Evolutionary conservation across 495 filamentous ascomycete genomes (phyloP).

Genomic region (Xylaria flabelliformis): DNA sequence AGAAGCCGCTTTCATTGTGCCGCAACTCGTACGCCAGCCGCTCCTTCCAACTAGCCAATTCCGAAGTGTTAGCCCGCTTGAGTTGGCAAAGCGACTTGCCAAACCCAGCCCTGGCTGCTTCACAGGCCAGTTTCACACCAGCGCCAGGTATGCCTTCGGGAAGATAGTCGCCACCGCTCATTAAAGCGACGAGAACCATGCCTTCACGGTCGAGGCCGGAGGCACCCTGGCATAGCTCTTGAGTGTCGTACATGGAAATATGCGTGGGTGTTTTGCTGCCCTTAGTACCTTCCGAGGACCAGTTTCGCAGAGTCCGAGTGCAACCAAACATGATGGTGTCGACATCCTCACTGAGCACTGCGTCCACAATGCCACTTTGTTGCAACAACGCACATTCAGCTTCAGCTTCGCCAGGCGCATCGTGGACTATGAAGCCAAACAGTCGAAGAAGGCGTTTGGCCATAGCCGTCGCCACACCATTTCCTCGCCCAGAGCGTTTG

Average conservation of each 20-base stretch:
- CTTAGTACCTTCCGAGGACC: conserved; percentile 73
- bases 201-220: conserved; percentile 76
- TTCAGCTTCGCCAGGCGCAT: conserved; percentile 94
- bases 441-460: conserved; percentile 81
- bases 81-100: conserved; percentile 75
- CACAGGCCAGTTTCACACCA: conserved; percentile 84
- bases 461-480: conserved; percentile 61
- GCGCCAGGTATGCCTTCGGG: conserved; percentile 88
- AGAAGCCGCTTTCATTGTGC: conserved; percentile 85
- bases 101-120: conserved; percentile 89
- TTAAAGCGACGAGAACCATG: conserved; percentile 93
- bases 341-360: conserved; percentile 95
- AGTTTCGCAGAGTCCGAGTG: conserved; percentile 76
- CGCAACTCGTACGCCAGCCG: conserved; percentile 75
- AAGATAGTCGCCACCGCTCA: conserved; percentile 95
- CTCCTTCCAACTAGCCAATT: conserved; percentile 74
- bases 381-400: conserved; percentile 94
- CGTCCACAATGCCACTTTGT: conserved; percentile 84
- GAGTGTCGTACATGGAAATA: conserved; percentile 75
- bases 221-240: conserved; percentile 55
- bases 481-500: conserved; percentile 60
- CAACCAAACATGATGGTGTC: conserved; percentile 99
- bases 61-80: conserved; percentile 55
- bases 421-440: conserved; percentile 84
- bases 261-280: conserved; percentile 78